Percentiles rank a stretch among this genome's conserved stretches.
These are phyloP conservation scores for Umbelopsis sp. DNA, from an alignment of 192 early-diverging fungal genomes.

Conservation along the genomic window DNA sequence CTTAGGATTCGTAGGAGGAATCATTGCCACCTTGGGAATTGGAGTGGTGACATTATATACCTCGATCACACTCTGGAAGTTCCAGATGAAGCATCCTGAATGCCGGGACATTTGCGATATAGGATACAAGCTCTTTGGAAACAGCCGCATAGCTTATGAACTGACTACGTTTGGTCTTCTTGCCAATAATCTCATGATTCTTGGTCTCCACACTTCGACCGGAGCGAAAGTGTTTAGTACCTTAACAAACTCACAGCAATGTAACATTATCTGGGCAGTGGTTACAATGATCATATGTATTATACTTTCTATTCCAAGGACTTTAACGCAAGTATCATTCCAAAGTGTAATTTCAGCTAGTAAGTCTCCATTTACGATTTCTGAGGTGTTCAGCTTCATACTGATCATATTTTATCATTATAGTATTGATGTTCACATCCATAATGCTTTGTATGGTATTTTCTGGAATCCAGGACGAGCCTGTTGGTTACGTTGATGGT, in stretches of 20 bases:
- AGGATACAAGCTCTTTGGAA: constrained; percentile 10
- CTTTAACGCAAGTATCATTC: background rate
- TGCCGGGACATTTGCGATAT: constrained; percentile 7
- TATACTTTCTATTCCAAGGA: background rate
- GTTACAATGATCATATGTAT: constrained; percentile 11
- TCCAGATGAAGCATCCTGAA: constrained; percentile 17
- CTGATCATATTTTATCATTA: background rate
- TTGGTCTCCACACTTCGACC: constrained; percentile 3
- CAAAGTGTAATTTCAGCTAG: constrained; percentile 14
- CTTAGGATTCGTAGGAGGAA: background rate
- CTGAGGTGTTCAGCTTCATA: background rate
- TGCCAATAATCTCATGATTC: constrained; percentile 12
- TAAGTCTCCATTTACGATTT: background rate
- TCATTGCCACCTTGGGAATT: constrained; percentile 4
- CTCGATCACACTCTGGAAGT: constrained; percentile 7
- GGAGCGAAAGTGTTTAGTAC: constrained; percentile 5
- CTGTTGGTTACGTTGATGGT: background rate
- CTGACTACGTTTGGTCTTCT: constrained; percentile 17
- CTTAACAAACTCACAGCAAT: background rate
- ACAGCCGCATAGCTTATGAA: constrained; percentile 9
- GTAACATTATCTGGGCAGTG: constrained; percentile 11
- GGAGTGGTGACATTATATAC: background rate
- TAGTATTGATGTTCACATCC: constrained; percentile 16
- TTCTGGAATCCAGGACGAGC: background rate
- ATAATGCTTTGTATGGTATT: constrained; percentile 14